Evolutionary conservation across 129 eudicot genomes (phyloP).

Genomic region (Deinandra increscens): DNA sequence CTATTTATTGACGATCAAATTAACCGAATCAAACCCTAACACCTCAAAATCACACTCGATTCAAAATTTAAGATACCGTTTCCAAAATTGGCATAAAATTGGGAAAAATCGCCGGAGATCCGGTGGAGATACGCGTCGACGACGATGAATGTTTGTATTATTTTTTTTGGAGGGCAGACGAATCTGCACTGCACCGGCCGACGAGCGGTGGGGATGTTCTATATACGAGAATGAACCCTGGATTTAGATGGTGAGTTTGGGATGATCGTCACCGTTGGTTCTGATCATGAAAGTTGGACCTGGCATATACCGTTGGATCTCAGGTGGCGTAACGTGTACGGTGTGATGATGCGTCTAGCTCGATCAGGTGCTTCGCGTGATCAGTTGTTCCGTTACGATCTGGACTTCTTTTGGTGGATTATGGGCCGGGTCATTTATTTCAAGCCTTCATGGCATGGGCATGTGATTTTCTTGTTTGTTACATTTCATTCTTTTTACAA

Average conservation of each 20-base stretch:
- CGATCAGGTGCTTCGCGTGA: neutral
- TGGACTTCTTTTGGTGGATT: no score
- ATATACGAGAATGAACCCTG: slow-evolving; percentile 5
- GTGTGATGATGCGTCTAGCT: neutral
- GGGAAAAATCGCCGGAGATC: slow-evolving; percentile 35
- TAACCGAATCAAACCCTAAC: slow-evolving; percentile 6
- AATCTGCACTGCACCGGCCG: slow-evolving; percentile 58
- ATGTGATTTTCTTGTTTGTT: no score
- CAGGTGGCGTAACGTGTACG: neutral
- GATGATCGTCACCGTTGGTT: slow-evolving; percentile 19
- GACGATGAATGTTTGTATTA: slow-evolving; percentile 28
- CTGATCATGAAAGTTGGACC: slow-evolving; percentile 4
- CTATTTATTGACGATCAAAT: neutral
- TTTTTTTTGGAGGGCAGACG: slow-evolving; percentile 56
- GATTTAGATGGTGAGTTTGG: neutral
- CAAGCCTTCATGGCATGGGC: no score
- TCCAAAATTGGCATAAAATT: no score
- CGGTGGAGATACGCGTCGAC: slow-evolving; percentile 18
- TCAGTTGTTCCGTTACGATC: no score
- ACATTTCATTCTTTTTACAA: no score
- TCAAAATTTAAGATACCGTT: slow-evolving; percentile 10
- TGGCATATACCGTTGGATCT: neutral
- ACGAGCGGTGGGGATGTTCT: neutral
- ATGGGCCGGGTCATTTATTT: no score
- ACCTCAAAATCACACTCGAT: no score